Evolutionary conservation across 73 alveolate genomes (phyloP).

Genomic region (Loxodes magnus): DNA sequence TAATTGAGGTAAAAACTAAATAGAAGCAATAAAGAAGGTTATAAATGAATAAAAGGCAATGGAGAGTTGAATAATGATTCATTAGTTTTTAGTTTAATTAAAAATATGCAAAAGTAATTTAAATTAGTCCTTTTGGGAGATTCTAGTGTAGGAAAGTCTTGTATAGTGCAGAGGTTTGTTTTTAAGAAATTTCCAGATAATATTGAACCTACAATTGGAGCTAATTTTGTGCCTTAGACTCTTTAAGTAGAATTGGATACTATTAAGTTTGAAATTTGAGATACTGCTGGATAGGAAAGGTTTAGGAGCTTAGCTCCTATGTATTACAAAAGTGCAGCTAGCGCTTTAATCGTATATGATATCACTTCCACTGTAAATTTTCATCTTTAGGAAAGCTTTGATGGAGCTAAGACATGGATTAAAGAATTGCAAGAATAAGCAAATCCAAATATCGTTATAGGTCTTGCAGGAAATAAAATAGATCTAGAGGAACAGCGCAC

Average conservation of each 20-base stretch:
- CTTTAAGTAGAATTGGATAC: conserved; percentile 35
- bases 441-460: conserved; percentile 23
- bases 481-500: conserved; percentile 24
- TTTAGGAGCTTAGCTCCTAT: conserved; percentile 41
- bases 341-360: conserved; percentile 56
- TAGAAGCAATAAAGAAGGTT: no score
- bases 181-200: not conserved
- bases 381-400: no score
- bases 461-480: conserved; percentile 35
- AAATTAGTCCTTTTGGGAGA: conserved; percentile 10
- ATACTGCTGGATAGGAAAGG: conserved; percentile 79
- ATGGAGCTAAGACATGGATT: conserved; percentile 30
- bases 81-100: no score
- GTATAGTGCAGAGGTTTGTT: conserved; percentile 8
- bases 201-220: conserved; percentile 62
- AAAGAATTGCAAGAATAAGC: conserved; percentile 34
- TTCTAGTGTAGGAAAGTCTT: conserved; percentile 7
- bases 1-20: no score
- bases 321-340: conserved; percentile 60
- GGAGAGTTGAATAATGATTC: no score
- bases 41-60: no score
- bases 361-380: conserved; percentile 25
- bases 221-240: conserved; percentile 38
- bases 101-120: not conserved
- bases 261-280: conserved; percentile 61